Evolutionary conservation across 164 flowering plant species (phyloP).

Genomic region (Nymphaea colorata): DNA sequence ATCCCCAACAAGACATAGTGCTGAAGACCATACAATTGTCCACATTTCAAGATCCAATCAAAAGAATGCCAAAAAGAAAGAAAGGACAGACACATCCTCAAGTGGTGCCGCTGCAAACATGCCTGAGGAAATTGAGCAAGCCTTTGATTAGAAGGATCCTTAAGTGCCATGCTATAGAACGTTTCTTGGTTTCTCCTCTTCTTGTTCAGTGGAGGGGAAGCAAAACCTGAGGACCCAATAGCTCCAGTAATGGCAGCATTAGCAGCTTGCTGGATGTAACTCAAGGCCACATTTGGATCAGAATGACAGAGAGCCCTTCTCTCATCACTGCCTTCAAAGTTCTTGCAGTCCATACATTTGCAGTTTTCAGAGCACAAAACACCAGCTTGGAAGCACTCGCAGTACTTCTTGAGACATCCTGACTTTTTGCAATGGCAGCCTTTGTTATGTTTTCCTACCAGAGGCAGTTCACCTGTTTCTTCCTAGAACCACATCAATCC

Average conservation of each 20-base stretch:
- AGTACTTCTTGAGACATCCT: slow-evolving; percentile 94
- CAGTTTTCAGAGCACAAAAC: slow-evolving; percentile 95
- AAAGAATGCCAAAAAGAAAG: neutral
- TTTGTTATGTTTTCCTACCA: slow-evolving; percentile 82
- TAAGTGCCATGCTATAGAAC: slow-evolving; percentile 27
- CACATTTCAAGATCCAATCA: no score
- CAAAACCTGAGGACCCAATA: slow-evolving; percentile 87
- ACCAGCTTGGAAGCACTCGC: slow-evolving; percentile 97
- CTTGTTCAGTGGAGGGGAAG: slow-evolving; percentile 59
- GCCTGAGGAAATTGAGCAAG: slow-evolving; percentile 61
- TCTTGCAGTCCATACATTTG: slow-evolving; percentile 94
- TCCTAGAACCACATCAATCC: slow-evolving; percentile 31
- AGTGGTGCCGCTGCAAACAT: slow-evolving; percentile 6
- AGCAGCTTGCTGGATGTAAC: slow-evolving; percentile 86
- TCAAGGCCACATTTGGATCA: slow-evolving; percentile 52
- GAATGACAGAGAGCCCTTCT: slow-evolving; percentile 82
- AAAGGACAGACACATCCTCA: neutral
- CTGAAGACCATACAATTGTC: no score
- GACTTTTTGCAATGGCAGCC: slow-evolving; percentile 99
- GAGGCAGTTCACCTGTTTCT: slow-evolving; percentile 47
- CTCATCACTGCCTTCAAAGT: slow-evolving; percentile 96
- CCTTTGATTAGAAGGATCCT: slow-evolving; percentile 43
- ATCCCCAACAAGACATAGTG: neutral
- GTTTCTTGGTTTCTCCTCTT: slow-evolving; percentile 69
- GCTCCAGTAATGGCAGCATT: slow-evolving; percentile 98